These are phyloP conservation scores for Venustampulla echinocandica DNA, from an alignment of 495 filamentous ascomycete species.

Conservation along the genomic window DNA sequence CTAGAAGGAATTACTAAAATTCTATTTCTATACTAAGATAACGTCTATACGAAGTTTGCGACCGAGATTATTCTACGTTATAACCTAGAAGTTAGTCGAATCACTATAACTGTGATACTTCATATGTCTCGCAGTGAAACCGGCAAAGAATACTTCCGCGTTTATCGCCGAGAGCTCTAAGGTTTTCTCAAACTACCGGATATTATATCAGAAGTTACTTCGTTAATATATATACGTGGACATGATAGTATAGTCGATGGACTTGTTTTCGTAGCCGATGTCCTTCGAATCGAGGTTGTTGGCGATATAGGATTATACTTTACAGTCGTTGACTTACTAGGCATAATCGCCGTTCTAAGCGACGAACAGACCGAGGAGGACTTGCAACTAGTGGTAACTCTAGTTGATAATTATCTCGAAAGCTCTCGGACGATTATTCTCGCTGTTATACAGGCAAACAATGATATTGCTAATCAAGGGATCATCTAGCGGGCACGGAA, in stretches of 20 bases:
- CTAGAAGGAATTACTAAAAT: no score
- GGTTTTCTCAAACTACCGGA: no score
- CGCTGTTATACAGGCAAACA: constrained; percentile 37
- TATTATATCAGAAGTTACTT: no score
- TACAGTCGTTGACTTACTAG: constrained; percentile 11
- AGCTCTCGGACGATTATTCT: constrained; percentile 28
- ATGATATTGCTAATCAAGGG: constrained; percentile 37
- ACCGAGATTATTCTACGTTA: no score
- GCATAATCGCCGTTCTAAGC: constrained; percentile 25
- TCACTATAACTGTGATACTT: no score
- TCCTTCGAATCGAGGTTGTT: constrained; percentile 2
- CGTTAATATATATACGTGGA: no score
- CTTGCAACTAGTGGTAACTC: constrained; percentile 20
- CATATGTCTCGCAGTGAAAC: no score
- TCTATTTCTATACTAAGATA: no score
- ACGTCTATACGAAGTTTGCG: no score
- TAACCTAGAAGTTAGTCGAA: no score
- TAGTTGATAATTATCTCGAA: constrained; percentile 29
- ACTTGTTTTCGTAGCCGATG: background rate
- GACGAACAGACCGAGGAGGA: constrained; percentile 24
- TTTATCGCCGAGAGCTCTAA: no score
- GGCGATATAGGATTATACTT: constrained; percentile 6
- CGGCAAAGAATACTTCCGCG: no score
- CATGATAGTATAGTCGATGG: background rate
- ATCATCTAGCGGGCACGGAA: constrained; percentile 28